Evolutionary conservation across 352 stramenopile species (phyloP), one percentile per base, ranked within the genome.

Genomic region (Phytophthora multivora): DNA sequence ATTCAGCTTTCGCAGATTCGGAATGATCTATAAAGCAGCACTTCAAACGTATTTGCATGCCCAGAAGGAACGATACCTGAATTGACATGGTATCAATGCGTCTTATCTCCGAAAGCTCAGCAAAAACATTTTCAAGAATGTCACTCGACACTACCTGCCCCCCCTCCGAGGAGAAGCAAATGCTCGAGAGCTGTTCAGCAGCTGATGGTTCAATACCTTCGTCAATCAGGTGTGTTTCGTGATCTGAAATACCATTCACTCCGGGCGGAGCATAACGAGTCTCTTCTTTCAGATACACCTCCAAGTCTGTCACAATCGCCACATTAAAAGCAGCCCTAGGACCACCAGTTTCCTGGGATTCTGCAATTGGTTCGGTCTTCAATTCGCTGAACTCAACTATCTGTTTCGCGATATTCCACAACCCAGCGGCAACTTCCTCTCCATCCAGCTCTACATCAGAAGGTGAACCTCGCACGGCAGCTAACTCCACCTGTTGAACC

Each of bases 41-140:
- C 33, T 53, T 42, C 2, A 45, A 36, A 15, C 54, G 55, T 25
- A 74, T 54, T 51, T 84, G 75, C 12, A 56, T 36, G 25, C 66
- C 46, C 13, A 84, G 21, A 16, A 84, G 38, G 33, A 71, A 76
- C 6, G 72, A 73, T 4, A 61, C 30, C 8, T 80, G 69, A 18
- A 76, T 63, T 4, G 50, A 48, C 4, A 84, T 42, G 10, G 56
- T 25, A 5, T 67, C 12, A 0, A 64, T 13, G n/a, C 41, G 41
- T 25, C 55, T 38, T 16, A 60, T 36, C 19, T 26, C n/a, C 8
- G 45, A 60, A 7, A 84, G 48, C 38, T 81, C 62, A 13, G 66
- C 51, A 21, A 66, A 51, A 19, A 48, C 43, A 9, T 54, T 59
- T n/a, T 65, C 46, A 18, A 80, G 18, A 11, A 70, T 40, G 3